Evolutionary conservation across 164 flowering plant genomes (phyloP).

Genomic region (Aristolochia fimbriata): DNA sequence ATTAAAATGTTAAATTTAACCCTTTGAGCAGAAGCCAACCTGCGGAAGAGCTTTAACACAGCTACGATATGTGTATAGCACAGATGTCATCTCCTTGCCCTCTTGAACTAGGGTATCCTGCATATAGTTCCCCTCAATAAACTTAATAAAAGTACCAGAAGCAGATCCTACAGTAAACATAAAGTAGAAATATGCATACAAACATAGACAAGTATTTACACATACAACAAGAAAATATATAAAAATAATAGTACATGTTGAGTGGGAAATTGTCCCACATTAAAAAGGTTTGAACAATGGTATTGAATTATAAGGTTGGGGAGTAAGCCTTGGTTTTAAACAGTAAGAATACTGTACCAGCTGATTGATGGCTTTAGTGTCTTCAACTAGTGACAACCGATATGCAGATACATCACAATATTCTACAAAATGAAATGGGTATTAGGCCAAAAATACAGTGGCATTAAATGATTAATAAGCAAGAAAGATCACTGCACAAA

Average conservation of each 20-base stretch:
- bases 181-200: background rate
- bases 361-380: slow-evolving; percentile 91
- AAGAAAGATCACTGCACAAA: background rate
- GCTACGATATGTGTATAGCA: slow-evolving; percentile 93
- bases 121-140: slow-evolving; percentile 11
- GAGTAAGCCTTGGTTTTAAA: too few species aligned
- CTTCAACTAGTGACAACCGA: slow-evolving; percentile 80
- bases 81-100: slow-evolving; percentile 94
- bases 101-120: slow-evolving; percentile 85
- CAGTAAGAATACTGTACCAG: slow-evolving; percentile 47
- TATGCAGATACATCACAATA: slow-evolving; percentile 93
- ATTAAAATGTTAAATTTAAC: background rate
- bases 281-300: too few species aligned
- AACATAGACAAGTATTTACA: background rate
- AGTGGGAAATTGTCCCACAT: too few species aligned
- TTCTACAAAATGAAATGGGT: slow-evolving; percentile 33
- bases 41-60: slow-evolving; percentile 99
- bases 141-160: background rate
- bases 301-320: too few species aligned
- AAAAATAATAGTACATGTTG: slow-evolving; percentile 1
- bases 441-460: background rate
- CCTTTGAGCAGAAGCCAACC: slow-evolving; percentile 30
- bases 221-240: background rate
- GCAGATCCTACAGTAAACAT: background rate
- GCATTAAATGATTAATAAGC: background rate